These are phyloP conservation scores for Candida boleticola DNA, from an alignment of 805 yeast species.

Conservation along the genomic window DNA sequence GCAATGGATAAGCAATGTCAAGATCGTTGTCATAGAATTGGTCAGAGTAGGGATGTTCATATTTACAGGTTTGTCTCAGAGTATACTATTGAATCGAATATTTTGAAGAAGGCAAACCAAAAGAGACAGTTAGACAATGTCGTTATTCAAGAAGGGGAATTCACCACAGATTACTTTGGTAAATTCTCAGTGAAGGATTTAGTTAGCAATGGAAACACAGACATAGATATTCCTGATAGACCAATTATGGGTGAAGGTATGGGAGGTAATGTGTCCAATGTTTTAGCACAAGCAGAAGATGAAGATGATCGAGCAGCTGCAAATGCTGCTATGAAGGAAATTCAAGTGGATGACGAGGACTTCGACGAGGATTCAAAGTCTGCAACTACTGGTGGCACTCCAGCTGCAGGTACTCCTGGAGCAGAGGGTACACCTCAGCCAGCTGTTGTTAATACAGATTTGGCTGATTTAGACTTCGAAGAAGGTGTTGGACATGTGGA, in stretches of 20 bases:
- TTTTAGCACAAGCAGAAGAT: slow-evolving; percentile 91
- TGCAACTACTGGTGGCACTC: slow-evolving; percentile 20
- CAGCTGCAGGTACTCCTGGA: slow-evolving; percentile 14
- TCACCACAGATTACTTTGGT: slow-evolving; percentile 93
- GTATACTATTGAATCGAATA: slow-evolving; percentile 93
- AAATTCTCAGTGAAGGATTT: slow-evolving; percentile 83
- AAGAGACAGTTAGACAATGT: slow-evolving; percentile 91
- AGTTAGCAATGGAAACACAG: slow-evolving; percentile 55
- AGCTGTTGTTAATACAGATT: slow-evolving; percentile 15
- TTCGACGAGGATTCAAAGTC: slow-evolving; percentile 53
- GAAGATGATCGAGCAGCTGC: slow-evolving; percentile 91
- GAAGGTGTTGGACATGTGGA: slow-evolving; percentile 82
- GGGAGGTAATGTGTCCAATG: slow-evolving; percentile 47
- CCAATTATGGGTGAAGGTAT: slow-evolving; percentile 29
- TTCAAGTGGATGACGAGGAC: slow-evolving; percentile 80
- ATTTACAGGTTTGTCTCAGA: slow-evolving; percentile 95
- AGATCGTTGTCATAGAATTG: slow-evolving; percentile 98
- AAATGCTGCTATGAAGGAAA: slow-evolving; percentile 81
- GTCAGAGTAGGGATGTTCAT: slow-evolving; percentile 97
- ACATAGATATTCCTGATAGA: slow-evolving; percentile 40
- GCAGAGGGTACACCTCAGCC: slow-evolving; percentile 26
- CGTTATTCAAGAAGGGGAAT: slow-evolving; percentile 96
- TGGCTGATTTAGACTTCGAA: slow-evolving; percentile 46
- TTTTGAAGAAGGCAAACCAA: slow-evolving; percentile 89
- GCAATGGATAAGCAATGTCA: slow-evolving; percentile 99